Base-by-base conservation (phyloP, 306 rosid species). In the Quercus berberidifolia region DNA sequence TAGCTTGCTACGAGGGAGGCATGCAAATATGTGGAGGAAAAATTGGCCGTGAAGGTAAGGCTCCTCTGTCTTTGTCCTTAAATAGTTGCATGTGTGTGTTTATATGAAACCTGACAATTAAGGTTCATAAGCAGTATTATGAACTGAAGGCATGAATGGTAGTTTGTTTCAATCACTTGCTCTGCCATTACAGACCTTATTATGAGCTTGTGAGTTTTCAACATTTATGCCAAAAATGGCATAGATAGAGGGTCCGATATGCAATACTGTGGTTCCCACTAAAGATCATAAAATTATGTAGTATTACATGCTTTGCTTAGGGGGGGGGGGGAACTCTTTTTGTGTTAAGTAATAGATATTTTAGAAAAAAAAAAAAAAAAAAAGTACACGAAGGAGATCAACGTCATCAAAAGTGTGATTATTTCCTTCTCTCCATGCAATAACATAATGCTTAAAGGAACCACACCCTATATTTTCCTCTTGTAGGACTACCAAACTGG, bases 1-100 rank as follows among this genome's bases (percentile, higher is more conserved):
- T 82, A 96, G 98, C 99, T 96, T 81, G 99, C 99, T 25, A 96
- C 91, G 97, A 87, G 99, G 80, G 99, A 96, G 78, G 98, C 97
- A 28, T 93, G 98, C 89, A 96, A 91, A 77, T 96, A 93, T 52
- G 88, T 93, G 1, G 94, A 93, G 18, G 99, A 96, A 71, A 96
- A 90, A 75, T 85, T 93, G 56, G 81, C 94, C 8, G 96, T 93
- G 59, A 93, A 90, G 98, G 99, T 91, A 77, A 75, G 52, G 60
- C 25, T 33, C 60, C 58, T 79, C 12, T 33, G 19, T 28, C 5
- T 18, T 55, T 79, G 21, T 41, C 70, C 60, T 51, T 71, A 31
- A 15, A 79, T 26, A 30, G 65, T 49, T 12, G 26, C 14, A 46
- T 12, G 57, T 26, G 68, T 54, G n/a, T 30, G 33, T 78, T 54